Evolutionary conservation across 2,329 filamentous ascomycete genomes (phyloP), one percentile per base, ranked within the genome.

Genomic region (Apiospora pterosperma): DNA sequence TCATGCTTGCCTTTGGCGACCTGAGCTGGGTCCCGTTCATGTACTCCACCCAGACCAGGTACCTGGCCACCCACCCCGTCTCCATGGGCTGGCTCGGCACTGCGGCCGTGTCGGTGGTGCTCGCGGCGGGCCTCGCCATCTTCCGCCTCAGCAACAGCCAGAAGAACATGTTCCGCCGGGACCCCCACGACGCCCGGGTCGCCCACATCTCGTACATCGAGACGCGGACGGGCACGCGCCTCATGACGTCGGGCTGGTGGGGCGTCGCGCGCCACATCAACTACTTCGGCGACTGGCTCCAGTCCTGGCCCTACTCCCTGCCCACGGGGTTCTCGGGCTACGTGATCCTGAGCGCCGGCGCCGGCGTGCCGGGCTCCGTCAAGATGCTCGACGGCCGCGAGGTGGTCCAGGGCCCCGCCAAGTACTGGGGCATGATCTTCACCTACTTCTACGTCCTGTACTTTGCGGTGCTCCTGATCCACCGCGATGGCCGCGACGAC

Each of bases 371-470:
- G 61, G 84, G 83, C 11, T 83, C 87, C 0, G 81, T 86, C 65
- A 83, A 86, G 65, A 84, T 87, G 76, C 75, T 78, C 7, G 86
- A 88, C 66, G 86, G 87, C 31, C 85, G 86, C 14, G 86, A 90
- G 71, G 84, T 93, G 2, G 82, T 93, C 16, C 89, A 89, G 63
- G 91, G 90, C 39, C 88, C 89, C 31, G 90, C 92, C 36, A 87
- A 85, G 70, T 94, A 93, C 25, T 97, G 91, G 87, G 93, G 91
- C 59, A 93, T 94, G 79, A 81, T 94, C 58, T 87, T 97, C 69
- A 97, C 94, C 0, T 98, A 97, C 81, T 97, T 97, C 76, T 98
- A 96, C 80, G 84, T 97, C 70, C 73, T 97, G 8, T 98, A 97
- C 81, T 97, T 98, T 80, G 93, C 89, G 4, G 80, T 97, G 14